These are phyloP conservation scores for Amoeboaphelidium protococcarum DNA, from an alignment of 371 early-diverging fungal genomes.

Conservation along the genomic window DNA sequence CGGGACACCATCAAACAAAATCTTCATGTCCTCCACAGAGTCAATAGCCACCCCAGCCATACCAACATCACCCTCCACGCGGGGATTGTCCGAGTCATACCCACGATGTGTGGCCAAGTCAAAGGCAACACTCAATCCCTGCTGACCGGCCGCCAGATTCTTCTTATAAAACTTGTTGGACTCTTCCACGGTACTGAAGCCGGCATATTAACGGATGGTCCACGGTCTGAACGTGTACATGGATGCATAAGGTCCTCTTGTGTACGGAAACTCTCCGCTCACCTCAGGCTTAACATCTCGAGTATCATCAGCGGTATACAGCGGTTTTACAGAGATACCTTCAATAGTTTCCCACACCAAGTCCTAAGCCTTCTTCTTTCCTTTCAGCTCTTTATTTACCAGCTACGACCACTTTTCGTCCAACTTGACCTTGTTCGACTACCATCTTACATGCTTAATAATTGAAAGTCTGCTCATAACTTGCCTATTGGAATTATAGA, in stretches of 20 bases:
- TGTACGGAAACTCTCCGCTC: constrained; percentile 54
- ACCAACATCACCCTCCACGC: constrained; percentile 60
- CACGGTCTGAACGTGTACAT: constrained; percentile 68
- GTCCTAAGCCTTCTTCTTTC: constrained; percentile 36
- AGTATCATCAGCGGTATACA: constrained; percentile 42
- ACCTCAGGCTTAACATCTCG: constrained; percentile 24
- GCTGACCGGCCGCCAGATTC: constrained; percentile 62
- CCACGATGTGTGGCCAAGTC: constrained; percentile 50
- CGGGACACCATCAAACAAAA: constrained; percentile 53
- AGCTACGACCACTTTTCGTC: constrained; percentile 31
- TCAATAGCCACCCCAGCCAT: constrained; percentile 81
- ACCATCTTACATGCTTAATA: too few species aligned
- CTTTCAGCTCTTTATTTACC: constrained; percentile 53
- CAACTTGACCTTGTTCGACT: constrained; percentile 1
- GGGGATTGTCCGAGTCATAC: constrained; percentile 60
- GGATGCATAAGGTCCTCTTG: constrained; percentile 58
- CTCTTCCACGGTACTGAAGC: constrained; percentile 66
- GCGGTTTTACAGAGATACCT: constrained; percentile 52
- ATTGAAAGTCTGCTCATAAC: too few species aligned
- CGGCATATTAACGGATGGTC: constrained; percentile 60
- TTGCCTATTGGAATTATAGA: too few species aligned
- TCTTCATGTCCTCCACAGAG: constrained; percentile 66
- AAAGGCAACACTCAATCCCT: constrained; percentile 55
- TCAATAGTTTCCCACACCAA: constrained; percentile 54
- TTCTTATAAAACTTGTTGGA: constrained; percentile 53